These are phyloP conservation scores for Pyrus communis DNA, from an alignment of 306 rosid genomes.

Conservation along the genomic window DNA sequence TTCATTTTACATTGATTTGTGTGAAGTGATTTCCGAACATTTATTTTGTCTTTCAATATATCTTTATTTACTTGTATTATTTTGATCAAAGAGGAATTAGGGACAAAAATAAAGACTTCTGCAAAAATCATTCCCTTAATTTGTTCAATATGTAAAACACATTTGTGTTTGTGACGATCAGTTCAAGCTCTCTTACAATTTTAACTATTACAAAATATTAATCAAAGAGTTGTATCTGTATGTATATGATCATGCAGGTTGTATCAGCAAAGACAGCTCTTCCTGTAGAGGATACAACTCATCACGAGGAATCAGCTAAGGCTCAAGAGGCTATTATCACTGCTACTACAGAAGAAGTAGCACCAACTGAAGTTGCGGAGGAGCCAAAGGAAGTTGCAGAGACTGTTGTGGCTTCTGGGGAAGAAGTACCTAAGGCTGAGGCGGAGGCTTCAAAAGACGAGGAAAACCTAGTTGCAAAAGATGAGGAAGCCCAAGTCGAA, in stretches of 20 bases:
- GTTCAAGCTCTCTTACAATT: not conserved
- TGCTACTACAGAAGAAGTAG: constrained; percentile 17
- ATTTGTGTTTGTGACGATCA: not conserved
- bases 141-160: too few species aligned
- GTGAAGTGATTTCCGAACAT: too few species aligned
- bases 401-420: constrained; percentile 1
- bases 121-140: too few species aligned
- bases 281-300: constrained; percentile 26
- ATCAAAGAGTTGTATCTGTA: not conserved
- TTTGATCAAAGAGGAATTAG: too few species aligned
- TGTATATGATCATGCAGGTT: constrained; percentile 33
- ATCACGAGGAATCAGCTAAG: constrained; percentile 29
- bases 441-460: constrained; percentile 15
- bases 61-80: too few species aligned
- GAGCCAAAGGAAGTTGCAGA: constrained; percentile 30
- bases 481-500: constrained; percentile 15
- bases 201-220: not conserved
- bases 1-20: too few species aligned
- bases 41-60: too few species aligned
- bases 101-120: too few species aligned
- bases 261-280: constrained; percentile 48
- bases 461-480: not conserved
- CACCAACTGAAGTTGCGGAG: constrained; percentile 8
- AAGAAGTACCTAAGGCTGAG: not conserved
- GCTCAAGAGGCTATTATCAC: constrained; percentile 20